Evolutionary conservation across 2,329 filamentous ascomycete genomes (phyloP), one percentile per base, ranked within the genome.

Genomic region (Parasarocladium wereldwijsianum): DNA sequence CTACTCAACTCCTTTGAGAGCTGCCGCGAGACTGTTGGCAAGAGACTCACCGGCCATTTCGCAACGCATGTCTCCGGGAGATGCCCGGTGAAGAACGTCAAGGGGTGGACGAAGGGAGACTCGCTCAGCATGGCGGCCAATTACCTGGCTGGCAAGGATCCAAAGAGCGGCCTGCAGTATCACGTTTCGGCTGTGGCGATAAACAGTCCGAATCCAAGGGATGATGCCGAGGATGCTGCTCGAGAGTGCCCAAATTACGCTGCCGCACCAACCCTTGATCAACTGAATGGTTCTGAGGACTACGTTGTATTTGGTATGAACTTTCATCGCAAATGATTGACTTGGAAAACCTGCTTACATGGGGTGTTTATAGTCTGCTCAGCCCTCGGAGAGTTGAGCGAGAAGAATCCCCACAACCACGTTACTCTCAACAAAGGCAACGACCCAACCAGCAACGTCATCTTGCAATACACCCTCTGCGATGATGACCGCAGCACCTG

Each of bases 281-380:
- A 31, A 24, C 29, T 31, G 8, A 24, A 7, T 4, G 29, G 29
- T 10, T 31, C 29, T n/a, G 29, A 31, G 14, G 21, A 31, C 18
- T 17, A 31, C 14, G 29, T 31, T 24, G 29, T 31, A 13, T 31
- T 31, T 24, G 29, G 29, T 31, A 31, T 31, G 29, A 15, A 28
- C n/a, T n/a, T n/a, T n/a, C n/a, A n/a, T n/a, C n/a, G n/a, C n/a
- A n/a, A n/a, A n/a, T n/a, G n/a, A n/a, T n/a, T n/a, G n/a, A n/a
- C n/a, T n/a, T n/a, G n/a, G n/a, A n/a, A n/a, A n/a, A n/a, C n/a
- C 23, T 12, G n/a, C 23, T 6, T 12, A 12, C n/a, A 6, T 24
- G n/a, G 7, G n/a, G 23, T 24, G 6, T 31, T 8, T 24, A 7
- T 24, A 31, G 29, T 31, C 21, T 31, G 29, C 21, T 13, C 29